A percentile compares a stretch with the other conserved stretches of the same genome.
These are phyloP conservation scores for Lagenaria siceraria DNA, from an alignment of 306 rosid genomes.

Conservation along the genomic window DNA sequence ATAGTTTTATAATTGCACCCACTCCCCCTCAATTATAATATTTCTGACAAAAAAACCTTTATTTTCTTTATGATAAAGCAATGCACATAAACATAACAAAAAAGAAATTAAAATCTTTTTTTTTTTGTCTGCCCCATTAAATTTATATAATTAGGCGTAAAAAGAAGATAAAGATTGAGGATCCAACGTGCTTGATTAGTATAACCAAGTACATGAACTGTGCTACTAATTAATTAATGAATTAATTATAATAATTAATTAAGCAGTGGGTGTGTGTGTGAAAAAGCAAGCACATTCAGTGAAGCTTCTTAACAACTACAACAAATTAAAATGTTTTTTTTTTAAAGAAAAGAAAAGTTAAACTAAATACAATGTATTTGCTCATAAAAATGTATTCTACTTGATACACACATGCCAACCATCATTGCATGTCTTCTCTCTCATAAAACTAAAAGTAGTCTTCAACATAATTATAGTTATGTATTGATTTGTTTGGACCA, in stretches of 20 bases:
- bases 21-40: not conserved
- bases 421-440: not conserved
- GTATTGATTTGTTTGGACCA: not conserved
- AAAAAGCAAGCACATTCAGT: not conserved
- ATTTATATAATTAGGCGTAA: not conserved
- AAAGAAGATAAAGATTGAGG: not conserved
- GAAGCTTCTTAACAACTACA: not conserved
- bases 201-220: conserved; percentile 2
- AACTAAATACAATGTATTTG: conserved; percentile 1
- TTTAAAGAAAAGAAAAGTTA: no score
- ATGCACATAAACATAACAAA: not conserved
- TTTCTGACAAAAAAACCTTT: not conserved
- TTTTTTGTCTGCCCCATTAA: not conserved
- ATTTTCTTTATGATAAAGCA: not conserved
- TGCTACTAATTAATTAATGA: not conserved
- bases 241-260: not conserved
- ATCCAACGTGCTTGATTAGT: not conserved
- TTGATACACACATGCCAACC: not conserved
- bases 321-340: not conserved
- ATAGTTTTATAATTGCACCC: not conserved
- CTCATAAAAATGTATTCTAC: not conserved
- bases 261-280: not conserved
- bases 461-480: not conserved
- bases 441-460: not conserved
- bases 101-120: not conserved